Evolutionary conservation across 495 filamentous ascomycete genomes (phyloP), one percentile per base, ranked within the genome.

Genomic region (Penicillium argentinense): DNA sequence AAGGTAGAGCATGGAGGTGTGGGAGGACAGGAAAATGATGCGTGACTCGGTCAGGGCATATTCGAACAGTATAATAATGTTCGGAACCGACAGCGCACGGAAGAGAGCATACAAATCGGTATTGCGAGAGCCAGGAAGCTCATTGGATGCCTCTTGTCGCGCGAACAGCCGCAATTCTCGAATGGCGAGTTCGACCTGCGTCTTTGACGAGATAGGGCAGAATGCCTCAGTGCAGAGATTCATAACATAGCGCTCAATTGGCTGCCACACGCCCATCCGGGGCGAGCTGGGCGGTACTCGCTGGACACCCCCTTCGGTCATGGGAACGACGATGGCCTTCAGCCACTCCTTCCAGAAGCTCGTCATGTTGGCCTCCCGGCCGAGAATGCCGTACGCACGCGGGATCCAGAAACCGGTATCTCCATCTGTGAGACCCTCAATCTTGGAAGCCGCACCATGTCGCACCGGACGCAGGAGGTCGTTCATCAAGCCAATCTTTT

Each of bases 301-400:
- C 58, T 92, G 67, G 29, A 98, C 76, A 9, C 75, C 83, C 28
- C 92, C 90, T 62, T 96, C 87, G 12, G 83, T 90, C 93, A 97
- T 97, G 12, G 93, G 93, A 29, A 96, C 90, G 21, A 91, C 77
- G 14, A 98, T 78, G 7, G 91, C 93, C 65, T 88, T 83, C 29
- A 98, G 76, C 93, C 93, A 98, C 62, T 98, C 93, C 65, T 98
- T 98, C 93, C 93, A 97, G 71, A 98, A 98, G 42, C 81, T 85
- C 38, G 91, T 89, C 74, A 93, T 78, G 42, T 79, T 85, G 21
- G 74, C 74, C 62, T 98, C 92, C 43, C 90, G 81, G 25, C 93
- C 93, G 46, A 98, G 78, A 43, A 98, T 86, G 40, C 93, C 93
- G 62, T 92, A 98, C 5, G 92, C 88, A 47, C 93, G 81, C 43